A percentile compares a stretch with the other conserved stretches of the same genome.
Evolutionary conservation across 2,329 filamentous ascomycete species (phyloP).

Genomic region (Diaporthe sp.): DNA sequence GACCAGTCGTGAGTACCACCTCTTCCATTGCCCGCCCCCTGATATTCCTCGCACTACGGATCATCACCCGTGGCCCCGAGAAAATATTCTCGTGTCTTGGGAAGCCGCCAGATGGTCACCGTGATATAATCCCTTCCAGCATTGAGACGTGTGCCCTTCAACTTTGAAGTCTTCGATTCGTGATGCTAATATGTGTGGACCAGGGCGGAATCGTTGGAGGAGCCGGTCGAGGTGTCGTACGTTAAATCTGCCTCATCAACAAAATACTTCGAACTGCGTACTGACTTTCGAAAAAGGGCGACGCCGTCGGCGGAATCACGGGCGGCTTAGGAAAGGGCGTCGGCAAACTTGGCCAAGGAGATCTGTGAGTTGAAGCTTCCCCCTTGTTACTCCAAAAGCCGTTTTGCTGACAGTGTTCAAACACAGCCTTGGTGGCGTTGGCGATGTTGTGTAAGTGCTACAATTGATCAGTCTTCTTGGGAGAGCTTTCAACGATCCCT

Average conservation of each 20-base stretch:
- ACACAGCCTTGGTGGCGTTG: constrained; percentile 33
- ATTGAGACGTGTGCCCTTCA: background rate
- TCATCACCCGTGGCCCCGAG: background rate
- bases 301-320: constrained; percentile 33
- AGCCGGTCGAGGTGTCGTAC: constrained; percentile 29
- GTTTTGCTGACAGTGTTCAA: background rate
- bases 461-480: background rate
- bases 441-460: constrained; percentile 31
- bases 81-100: too few species aligned
- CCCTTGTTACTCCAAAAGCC: background rate
- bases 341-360: constrained; percentile 33
- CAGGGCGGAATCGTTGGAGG: constrained; percentile 32
- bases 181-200: background rate
- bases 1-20: constrained; percentile 28
- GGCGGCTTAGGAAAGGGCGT: constrained; percentile 34
- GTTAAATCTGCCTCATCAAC: background rate
- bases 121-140: background rate
- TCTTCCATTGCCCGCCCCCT: background rate
- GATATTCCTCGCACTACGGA: too few species aligned
- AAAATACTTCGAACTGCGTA: background rate
- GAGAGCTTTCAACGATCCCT: too few species aligned
- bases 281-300: constrained; percentile 7
- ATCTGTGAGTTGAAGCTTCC: background rate
- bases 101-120: too few species aligned
- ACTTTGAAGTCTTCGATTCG: background rate